phyloP scores from a whole-genome alignment of 106 monocot genomes.

The Iris macrosiphon region DNA sequence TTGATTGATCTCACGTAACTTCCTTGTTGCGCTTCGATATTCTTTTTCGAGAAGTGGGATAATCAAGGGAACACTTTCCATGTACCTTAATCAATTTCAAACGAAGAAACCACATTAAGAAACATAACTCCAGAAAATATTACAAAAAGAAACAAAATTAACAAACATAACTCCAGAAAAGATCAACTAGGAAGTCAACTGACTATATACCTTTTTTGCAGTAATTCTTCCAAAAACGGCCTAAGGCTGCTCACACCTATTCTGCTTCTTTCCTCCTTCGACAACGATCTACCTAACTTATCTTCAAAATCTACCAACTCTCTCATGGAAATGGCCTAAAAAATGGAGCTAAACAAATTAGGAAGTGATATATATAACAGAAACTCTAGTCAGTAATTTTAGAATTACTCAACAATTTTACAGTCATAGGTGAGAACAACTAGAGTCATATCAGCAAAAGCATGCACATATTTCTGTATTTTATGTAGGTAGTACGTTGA shows the following conservation, averaged over 20 bases:
- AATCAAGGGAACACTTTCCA: constrained; percentile 80
- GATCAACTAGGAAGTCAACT: not conserved
- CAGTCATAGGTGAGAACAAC: too few relatives aligned
- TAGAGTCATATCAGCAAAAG: too few relatives aligned
- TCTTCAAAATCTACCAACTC: constrained; percentile 84
- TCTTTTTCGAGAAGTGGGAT: constrained; percentile 87
- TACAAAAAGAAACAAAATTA: not conserved
- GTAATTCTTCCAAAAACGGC: constrained; percentile 70
- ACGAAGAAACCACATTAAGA: too few relatives aligned
- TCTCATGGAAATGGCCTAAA: constrained; percentile 67
- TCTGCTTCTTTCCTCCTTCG: constrained; percentile 75
- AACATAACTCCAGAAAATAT: not conserved
- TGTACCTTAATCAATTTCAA: constrained; percentile 40
- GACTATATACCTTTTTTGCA: constrained; percentile 63
- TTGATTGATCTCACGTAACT: constrained; percentile 61
- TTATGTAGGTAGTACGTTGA: too few relatives aligned
- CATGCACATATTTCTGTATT: too few relatives aligned
- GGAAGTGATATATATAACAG: too few relatives aligned
- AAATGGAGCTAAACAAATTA: too few relatives aligned
- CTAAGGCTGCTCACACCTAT: constrained; percentile 82
- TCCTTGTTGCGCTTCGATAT: constrained; percentile 53
- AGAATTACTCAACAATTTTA: too few relatives aligned
- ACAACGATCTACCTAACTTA: constrained; percentile 64
- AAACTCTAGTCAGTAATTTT: too few relatives aligned
- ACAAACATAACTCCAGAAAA: too few relatives aligned